These are phyloP conservation scores for Diutina scorzettiae DNA, from an alignment of 1,139 yeast species.

Conservation along the genomic window DNA sequence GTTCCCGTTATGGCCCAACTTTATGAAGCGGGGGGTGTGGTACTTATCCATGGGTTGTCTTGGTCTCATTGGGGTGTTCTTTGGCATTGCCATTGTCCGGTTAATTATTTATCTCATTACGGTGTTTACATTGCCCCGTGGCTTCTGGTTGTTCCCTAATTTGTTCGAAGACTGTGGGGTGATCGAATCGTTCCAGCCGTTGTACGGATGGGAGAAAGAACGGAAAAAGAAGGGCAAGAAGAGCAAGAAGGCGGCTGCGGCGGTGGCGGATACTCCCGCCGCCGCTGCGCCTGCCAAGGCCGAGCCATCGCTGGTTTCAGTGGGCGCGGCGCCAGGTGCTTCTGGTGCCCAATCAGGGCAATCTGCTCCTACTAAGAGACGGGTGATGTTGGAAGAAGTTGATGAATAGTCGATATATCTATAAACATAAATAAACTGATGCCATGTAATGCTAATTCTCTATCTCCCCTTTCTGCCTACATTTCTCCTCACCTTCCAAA, in stretches of 20 bases:
- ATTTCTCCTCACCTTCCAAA: slow-evolving; percentile 1
- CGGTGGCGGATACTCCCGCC: slow-evolving; percentile 11
- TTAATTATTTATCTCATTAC: slow-evolving; percentile 60
- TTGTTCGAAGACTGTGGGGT: slow-evolving; percentile 93
- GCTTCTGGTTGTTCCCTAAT: slow-evolving; percentile 94
- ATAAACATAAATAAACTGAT: not conserved
- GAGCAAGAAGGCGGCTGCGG: slow-evolving; percentile 8
- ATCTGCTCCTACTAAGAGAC: slow-evolving; percentile 13
- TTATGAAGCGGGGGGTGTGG: slow-evolving; percentile 88
- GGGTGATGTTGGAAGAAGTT: slow-evolving; percentile 36
- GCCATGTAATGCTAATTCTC: too few relatives aligned
- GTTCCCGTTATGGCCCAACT: slow-evolving; percentile 93
- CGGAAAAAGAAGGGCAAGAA: slow-evolving; percentile 13
- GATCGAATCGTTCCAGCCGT: slow-evolving; percentile 80
- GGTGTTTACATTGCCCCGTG: slow-evolving; percentile 46
- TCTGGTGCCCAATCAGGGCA: not conserved
- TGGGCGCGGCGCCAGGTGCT: not conserved
- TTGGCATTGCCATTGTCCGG: slow-evolving; percentile 70
- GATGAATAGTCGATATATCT: slow-evolving; percentile 18
- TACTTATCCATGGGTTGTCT: slow-evolving; percentile 70
- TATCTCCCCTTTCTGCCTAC: not conserved
- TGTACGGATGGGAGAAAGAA: slow-evolving; percentile 58
- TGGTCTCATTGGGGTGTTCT: slow-evolving; percentile 65
- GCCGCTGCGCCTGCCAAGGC: slow-evolving; percentile 8
- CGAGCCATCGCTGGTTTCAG: not conserved